Evolutionary conservation across 768 basidiomycete species (phyloP).

Genomic region (Candolleomyces aberdarensis): DNA sequence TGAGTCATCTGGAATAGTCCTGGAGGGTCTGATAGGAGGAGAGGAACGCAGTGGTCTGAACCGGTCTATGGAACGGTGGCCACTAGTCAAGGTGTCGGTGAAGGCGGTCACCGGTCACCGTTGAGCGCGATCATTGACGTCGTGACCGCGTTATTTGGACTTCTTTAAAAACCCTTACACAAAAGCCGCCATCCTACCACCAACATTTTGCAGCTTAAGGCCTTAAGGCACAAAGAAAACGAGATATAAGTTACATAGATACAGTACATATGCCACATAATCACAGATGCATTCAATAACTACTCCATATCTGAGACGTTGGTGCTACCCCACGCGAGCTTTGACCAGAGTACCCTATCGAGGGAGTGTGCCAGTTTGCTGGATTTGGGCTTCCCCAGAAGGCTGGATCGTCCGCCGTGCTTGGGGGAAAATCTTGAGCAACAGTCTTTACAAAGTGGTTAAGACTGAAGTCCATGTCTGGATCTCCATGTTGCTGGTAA

Average conservation of each 20-base stretch:
- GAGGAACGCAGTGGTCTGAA: slow-evolving; percentile 50
- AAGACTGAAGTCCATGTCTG: slow-evolving; percentile 48
- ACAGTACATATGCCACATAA: too few species aligned
- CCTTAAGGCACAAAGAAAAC: too few species aligned
- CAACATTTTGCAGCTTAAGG: too few species aligned
- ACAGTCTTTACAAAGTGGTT: slow-evolving; percentile 43
- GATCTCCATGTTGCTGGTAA: slow-evolving; percentile 20
- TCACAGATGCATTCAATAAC: too few species aligned
- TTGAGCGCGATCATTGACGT: not conserved
- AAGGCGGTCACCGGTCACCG: not conserved
- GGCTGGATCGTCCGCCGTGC: not conserved
- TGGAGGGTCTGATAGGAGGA: slow-evolving; percentile 26
- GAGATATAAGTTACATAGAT: too few species aligned
- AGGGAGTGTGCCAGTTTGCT: too few species aligned
- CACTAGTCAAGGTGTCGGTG: not conserved
- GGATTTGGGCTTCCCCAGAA: too few species aligned
- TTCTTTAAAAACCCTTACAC: not conserved
- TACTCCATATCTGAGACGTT: too few species aligned
- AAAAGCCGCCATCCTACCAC: too few species aligned
- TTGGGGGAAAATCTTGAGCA: slow-evolving; percentile 12
- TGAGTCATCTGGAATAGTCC: not conserved
- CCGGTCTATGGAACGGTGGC: slow-evolving; percentile 1
- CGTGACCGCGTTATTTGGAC: slow-evolving; percentile 1
- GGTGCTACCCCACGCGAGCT: too few species aligned
- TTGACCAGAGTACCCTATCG: too few species aligned